Evolutionary conservation across 495 filamentous ascomycete species (phyloP).

Genomic region (Penicillium odoratum): DNA sequence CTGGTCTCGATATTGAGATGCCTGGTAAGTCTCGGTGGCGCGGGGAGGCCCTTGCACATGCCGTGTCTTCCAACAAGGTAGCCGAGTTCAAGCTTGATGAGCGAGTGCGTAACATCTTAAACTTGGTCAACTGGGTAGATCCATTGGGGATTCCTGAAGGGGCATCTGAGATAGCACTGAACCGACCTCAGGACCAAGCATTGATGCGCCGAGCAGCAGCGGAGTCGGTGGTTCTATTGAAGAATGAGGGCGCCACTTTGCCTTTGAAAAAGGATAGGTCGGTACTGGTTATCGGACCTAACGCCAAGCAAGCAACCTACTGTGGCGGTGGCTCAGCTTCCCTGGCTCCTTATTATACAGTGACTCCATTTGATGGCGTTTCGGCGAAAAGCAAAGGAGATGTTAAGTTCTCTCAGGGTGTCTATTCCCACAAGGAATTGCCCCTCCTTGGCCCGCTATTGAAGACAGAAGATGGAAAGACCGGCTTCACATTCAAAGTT

Average conservation of each 20-base stretch:
- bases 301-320: constrained; percentile 72
- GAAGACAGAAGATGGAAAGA: constrained; percentile 48
- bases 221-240: constrained; percentile 75
- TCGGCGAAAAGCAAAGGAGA: constrained; percentile 50
- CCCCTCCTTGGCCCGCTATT: constrained; percentile 54
- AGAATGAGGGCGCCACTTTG: constrained; percentile 66
- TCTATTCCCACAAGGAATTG: constrained; percentile 61
- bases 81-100: constrained; percentile 59
- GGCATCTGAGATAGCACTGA: constrained; percentile 59
- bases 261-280: constrained; percentile 63
- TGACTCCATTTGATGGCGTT: constrained; percentile 70
- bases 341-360: constrained; percentile 75
- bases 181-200: constrained; percentile 63
- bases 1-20: constrained; percentile 76
- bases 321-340: constrained; percentile 81
- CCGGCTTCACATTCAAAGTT: constrained; percentile 59
- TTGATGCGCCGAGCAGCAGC: constrained; percentile 67
- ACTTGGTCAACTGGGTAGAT: constrained; percentile 63
- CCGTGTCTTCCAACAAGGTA: constrained; percentile 60
- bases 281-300: constrained; percentile 79
- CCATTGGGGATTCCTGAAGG: constrained; percentile 61
- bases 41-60: constrained; percentile 58
- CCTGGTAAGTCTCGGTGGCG: constrained; percentile 67
- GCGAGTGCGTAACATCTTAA: constrained; percentile 61
- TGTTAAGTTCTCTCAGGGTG: constrained; percentile 49